These are phyloP conservation scores for Aspergillus hancockii DNA, from an alignment of 495 filamentous ascomycete species.

Conservation along the genomic window DNA sequence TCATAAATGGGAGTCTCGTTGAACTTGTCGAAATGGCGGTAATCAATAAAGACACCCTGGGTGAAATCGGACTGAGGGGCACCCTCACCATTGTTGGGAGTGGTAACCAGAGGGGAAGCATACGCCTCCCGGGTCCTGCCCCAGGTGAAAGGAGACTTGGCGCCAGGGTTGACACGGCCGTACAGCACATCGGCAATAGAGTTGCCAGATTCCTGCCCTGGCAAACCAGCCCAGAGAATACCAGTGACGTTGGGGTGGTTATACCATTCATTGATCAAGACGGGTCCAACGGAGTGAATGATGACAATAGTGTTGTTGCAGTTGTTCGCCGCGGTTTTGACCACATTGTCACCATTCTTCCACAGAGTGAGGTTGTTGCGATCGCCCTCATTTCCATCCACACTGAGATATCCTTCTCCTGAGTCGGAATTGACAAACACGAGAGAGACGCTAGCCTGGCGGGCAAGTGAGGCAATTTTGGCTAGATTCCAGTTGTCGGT, in stretches of 20 bases:
- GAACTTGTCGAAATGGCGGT: conserved; percentile 81
- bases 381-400: conserved; percentile 87
- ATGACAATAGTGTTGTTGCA: conserved; percentile 94
- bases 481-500: conserved; percentile 70
- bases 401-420: conserved; percentile 82
- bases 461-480: conserved; percentile 61
- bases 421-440: conserved; percentile 89
- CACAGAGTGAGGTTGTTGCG: conserved; percentile 92
- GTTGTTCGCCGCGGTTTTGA: conserved; percentile 70
- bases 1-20: conserved; percentile 78
- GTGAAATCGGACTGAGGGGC: conserved; percentile 80
- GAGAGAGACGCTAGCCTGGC: conserved; percentile 69
- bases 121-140: conserved; percentile 72
- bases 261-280: conserved; percentile 75
- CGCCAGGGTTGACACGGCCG: conserved; percentile 82
- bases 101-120: conserved; percentile 72
- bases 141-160: conserved; percentile 87
- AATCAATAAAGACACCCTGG: conserved; percentile 93
- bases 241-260: conserved; percentile 90
- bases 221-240: conserved; percentile 90
- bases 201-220: conserved; percentile 90
- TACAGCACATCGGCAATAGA: conserved; percentile 91
- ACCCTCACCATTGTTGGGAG: conserved; percentile 66
- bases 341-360: conserved; percentile 75
- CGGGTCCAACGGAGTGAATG: conserved; percentile 82